These are phyloP conservation scores for Fusarium verrucosum DNA, from an alignment of 2,329 filamentous ascomycete species.

Conservation along the genomic window DNA sequence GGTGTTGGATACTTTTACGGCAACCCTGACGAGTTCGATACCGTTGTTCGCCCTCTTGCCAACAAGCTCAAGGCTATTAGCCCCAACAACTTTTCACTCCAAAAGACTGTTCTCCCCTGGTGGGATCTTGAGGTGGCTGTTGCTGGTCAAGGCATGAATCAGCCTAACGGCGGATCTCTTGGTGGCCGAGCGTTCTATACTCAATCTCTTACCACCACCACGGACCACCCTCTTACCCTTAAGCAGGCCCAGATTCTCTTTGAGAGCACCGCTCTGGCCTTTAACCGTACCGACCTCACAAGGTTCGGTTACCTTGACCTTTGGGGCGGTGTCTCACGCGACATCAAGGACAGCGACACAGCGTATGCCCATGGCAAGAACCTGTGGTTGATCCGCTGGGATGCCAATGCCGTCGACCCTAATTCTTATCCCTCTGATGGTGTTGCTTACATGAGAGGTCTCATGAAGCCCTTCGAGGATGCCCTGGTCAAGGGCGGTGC, in stretches of 20 bases:
- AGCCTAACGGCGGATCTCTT: conserved; percentile 29
- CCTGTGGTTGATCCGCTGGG: conserved; percentile 40
- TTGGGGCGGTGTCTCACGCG: conserved; percentile 40
- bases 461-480: conserved; percentile 39
- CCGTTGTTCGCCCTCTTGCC: conserved; percentile 22
- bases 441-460: conserved; percentile 29
- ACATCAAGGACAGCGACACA: conserved; percentile 34
- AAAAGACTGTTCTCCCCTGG: conserved; percentile 35
- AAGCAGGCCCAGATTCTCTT: conserved; percentile 32
- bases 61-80: conserved; percentile 24
- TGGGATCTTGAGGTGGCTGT: conserved; percentile 38
- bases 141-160: conserved; percentile 36
- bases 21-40: conserved; percentile 35
- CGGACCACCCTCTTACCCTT: conserved; percentile 38
- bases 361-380: conserved; percentile 39
- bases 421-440: conserved; percentile 34
- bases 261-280: conserved; percentile 29
- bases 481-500: conserved; percentile 29
- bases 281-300: conserved; percentile 38
- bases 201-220: conserved; percentile 34
- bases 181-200: conserved; percentile 40
- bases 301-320: conserved; percentile 41
- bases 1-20: conserved; percentile 42
- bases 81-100: background rate
- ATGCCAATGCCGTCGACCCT: conserved; percentile 20